phyloP scores from a whole-genome alignment of 2,329 filamentous ascomycete species.

The Xylaria hypoxylon region DNA sequence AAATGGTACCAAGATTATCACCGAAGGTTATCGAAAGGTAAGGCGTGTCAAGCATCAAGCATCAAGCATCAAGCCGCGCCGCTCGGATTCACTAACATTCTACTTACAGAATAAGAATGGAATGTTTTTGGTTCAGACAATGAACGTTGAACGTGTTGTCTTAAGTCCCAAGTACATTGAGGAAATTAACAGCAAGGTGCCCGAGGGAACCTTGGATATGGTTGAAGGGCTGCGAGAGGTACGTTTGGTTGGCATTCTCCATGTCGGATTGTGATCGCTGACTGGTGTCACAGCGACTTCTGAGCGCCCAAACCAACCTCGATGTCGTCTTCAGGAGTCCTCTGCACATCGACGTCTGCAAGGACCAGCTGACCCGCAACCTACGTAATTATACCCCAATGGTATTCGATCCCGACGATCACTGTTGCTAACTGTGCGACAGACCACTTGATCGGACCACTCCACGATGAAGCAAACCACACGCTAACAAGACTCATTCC shows the following conservation, averaged over 20 bases:
- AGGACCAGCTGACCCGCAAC: slow-evolving; percentile 40
- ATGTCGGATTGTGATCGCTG: neutral
- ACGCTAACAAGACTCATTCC: slow-evolving; percentile 38
- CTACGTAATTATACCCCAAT: slow-evolving; percentile 33
- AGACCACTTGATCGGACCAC: slow-evolving; percentile 38
- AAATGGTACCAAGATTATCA: slow-evolving; percentile 39
- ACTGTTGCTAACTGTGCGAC: slow-evolving; percentile 18
- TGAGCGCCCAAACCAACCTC: slow-evolving; percentile 40
- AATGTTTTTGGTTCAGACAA: slow-evolving; percentile 39
- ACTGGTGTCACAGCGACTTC: slow-evolving; percentile 33
- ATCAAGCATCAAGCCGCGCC: neutral
- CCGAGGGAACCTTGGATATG: slow-evolving; percentile 41
- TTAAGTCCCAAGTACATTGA: slow-evolving; percentile 41
- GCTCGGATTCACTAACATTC: slow-evolving; percentile 11
- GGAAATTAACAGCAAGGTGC: slow-evolving; percentile 40
- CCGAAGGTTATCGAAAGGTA: slow-evolving; percentile 37
- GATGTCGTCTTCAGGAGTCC: slow-evolving; percentile 42
- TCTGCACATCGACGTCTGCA: slow-evolving; percentile 40
- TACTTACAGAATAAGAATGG: slow-evolving; percentile 36
- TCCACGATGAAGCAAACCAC: slow-evolving; percentile 40
- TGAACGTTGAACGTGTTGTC: slow-evolving; percentile 41
- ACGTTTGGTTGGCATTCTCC: neutral
- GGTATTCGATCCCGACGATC: neutral
- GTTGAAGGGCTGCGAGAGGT: slow-evolving; percentile 40
- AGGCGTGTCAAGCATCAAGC: neutral